phyloP scores from a whole-genome alignment of 108 stramenopile genomes.

The Skeletonema marinoi region DNA sequence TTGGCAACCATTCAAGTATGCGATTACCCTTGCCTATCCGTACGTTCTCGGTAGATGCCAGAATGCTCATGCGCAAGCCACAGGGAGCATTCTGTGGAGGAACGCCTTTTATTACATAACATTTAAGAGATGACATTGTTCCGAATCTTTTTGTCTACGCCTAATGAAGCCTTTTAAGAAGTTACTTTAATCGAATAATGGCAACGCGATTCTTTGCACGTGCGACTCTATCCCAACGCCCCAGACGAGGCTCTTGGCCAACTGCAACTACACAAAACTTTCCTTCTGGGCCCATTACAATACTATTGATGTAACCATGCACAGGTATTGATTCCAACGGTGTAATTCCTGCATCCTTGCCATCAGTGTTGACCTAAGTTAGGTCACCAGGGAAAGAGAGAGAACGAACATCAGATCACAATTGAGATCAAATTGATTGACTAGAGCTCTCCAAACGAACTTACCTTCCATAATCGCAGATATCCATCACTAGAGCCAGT shows the following conservation, averaged over 20 bases:
- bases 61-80: not conserved
- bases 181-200: constrained; percentile 58
- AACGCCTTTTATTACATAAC: not conserved
- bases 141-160: not conserved
- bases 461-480: constrained; percentile 84
- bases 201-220: constrained; percentile 85
- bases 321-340: constrained; percentile 61
- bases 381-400: not conserved
- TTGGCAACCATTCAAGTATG: not conserved
- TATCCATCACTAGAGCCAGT: constrained; percentile 91
- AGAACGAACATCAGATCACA: not conserved
- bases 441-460: not conserved
- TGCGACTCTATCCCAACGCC: constrained; percentile 84
- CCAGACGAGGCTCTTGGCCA: constrained; percentile 87
- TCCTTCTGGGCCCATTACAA: constrained; percentile 80
- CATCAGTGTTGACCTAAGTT: constrained; percentile 47
- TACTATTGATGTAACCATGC: constrained; percentile 81
- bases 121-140: not conserved
- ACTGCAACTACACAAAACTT: constrained; percentile 82
- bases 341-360: constrained; percentile 58
- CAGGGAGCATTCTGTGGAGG: not conserved
- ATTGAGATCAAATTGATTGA: not conserved
- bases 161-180: constrained; percentile 5
- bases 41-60: not conserved
- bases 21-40: not conserved